Evolutionary conservation across 768 basidiomycete genomes (phyloP).

Genomic region (Lentinus tigrinus): DNA sequence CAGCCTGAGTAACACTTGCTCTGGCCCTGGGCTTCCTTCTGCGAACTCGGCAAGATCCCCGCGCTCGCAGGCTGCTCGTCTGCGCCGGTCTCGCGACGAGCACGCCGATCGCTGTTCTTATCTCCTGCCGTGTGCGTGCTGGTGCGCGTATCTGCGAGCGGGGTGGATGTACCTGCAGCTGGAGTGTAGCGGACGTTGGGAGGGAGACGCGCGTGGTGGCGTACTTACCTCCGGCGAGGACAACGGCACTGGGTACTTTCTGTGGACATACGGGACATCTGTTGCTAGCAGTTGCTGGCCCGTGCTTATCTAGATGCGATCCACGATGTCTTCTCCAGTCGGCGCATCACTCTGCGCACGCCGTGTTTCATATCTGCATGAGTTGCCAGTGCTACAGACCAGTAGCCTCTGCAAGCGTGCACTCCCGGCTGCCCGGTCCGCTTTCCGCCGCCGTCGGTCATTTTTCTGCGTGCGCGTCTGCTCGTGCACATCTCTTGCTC

Average conservation of each 20-base stretch:
- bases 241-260: too few relatives aligned
- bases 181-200: too few relatives aligned
- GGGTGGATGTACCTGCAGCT: too few relatives aligned
- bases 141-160: not conserved
- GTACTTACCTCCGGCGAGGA: not conserved
- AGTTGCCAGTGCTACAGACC: too few relatives aligned
- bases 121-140: not conserved
- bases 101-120: not conserved
- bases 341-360: not conserved
- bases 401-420: too few relatives aligned
- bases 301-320: not conserved
- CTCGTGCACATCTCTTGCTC: not conserved
- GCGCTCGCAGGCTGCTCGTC: not conserved
- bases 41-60: constrained; percentile 14
- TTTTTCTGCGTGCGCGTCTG: constrained; percentile 2
- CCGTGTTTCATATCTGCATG: not conserved
- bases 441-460: not conserved
- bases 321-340: too few relatives aligned
- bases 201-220: not conserved
- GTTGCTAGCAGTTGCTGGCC: too few relatives aligned
- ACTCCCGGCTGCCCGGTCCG: constrained; percentile 4
- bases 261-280: too few relatives aligned
- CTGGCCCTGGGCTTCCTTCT: constrained; percentile 1
- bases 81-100: not conserved
- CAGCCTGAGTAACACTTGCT: too few relatives aligned